Evolutionary conservation across 225 moss, liverwort and hornwort species (phyloP), one percentile per base, ranked within the genome.

Genomic region (Polytrichum commune): DNA sequence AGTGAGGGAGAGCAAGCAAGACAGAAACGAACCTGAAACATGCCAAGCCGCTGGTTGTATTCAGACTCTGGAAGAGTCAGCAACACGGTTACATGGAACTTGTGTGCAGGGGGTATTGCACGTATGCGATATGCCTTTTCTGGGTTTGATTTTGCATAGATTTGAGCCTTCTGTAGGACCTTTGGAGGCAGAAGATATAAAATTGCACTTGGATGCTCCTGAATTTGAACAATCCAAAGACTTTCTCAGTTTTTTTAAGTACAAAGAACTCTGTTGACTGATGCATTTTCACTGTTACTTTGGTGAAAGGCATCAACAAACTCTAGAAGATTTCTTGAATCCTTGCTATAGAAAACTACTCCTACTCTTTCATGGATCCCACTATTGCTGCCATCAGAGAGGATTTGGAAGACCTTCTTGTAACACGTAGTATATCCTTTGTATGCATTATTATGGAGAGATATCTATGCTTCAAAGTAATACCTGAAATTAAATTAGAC

Each of bases 51-150:
- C 75, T 82, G 76, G 72, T 98, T 98, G 79, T 98, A 89, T 18
- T 82, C 80, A 27, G 97, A 98, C 80, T 98, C 94, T 64, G 97
- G 97, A 79, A 98, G 77, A 24, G 84, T 94, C 73, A 98, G 83
- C 65, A 80, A 73, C 72, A 88, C 80, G 28, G 88, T 86, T 18
- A 93, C 78, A 63, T 87, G 88, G 73, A 92, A 80, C 80, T 82
- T 85, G 68, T 85, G 88, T 25, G 81, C 80, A 24, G 80, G 54
- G 75, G 90, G 91, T 66, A 98, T 84, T 29, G 71, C 86, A 73
- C 85, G 94, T 53, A 69, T 67, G 66, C 78, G 80, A 25, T 83
- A 73, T 25, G 77, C 69, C 74, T 85, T 98, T 24, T 80, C 78
- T 55, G 86, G 78, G 62, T 74, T 72, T 19, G 69, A 57, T 16